A percentile compares a stretch with the other conserved stretches of the same genome.
Conservation (phyloP, 2,329 filamentous ascomycete genomes). For the Apiospora phragmitis region DNA sequence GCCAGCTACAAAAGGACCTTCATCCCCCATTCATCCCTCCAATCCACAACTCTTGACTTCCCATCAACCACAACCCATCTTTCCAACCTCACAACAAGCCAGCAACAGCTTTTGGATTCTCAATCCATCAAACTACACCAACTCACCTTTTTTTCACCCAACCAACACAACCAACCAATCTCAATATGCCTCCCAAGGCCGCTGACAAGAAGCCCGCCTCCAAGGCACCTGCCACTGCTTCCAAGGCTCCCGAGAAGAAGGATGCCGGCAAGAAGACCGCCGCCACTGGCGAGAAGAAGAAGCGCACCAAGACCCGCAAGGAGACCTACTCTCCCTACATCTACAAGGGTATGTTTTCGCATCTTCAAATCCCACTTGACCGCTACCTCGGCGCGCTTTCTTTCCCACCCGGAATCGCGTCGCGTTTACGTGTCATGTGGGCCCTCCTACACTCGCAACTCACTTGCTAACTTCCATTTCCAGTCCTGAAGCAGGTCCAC, state of each 20-base stretch:
- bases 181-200: conserved; percentile 95
- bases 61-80: conserved; percentile 31
- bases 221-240: conserved; percentile 83
- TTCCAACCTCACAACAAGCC: conserved; percentile 19
- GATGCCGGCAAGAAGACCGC: conserved; percentile 99
- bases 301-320: conserved; percentile 99
- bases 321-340: conserved; percentile 99
- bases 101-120: conserved; percentile 20
- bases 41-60: conserved; percentile 37
- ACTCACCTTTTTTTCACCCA: conserved; percentile 20
- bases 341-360: conserved; percentile 82
- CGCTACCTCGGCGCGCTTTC: not conserved
- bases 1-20: conserved; percentile 62
- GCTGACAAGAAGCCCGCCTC: conserved; percentile 98
- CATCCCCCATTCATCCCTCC: conserved; percentile 47
- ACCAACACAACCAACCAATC: conserved; percentile 21
- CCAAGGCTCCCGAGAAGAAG: conserved; percentile 87
- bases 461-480: conserved; percentile 12
- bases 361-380: not conserved
- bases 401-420: conserved; percentile 13
- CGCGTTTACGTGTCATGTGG: conserved; percentile 6
- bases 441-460: no score
- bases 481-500: conserved; percentile 99
- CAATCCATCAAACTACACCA: conserved; percentile 26
- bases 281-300: conserved; percentile 98